Conservation (phyloP, 306 rosid species). For the Begonia loranthoides region DNA sequence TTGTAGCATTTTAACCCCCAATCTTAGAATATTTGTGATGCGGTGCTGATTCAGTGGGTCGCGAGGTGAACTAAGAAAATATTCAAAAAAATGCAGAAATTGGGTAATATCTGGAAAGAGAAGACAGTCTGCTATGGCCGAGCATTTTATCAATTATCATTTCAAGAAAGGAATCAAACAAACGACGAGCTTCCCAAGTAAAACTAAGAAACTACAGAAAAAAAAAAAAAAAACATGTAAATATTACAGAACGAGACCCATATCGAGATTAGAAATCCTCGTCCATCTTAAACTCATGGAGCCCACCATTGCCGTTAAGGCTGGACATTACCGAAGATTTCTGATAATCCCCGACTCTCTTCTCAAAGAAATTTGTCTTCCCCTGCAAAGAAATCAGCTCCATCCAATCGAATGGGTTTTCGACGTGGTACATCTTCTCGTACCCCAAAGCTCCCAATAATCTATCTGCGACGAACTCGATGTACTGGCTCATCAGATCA, state of each 20-base stretch:
- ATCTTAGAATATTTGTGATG: not conserved
- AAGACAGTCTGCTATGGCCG: too few relatives aligned
- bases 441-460: constrained; percentile 49
- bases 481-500: constrained; percentile 58
- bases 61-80: too few relatives aligned
- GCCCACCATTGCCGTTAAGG: constrained; percentile 31
- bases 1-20: not conserved
- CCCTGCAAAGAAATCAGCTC: constrained; percentile 87
- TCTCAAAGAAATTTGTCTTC: constrained; percentile 80
- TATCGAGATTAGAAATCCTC: constrained; percentile 35
- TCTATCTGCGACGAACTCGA: constrained; percentile 77
- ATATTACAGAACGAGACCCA: not conserved
- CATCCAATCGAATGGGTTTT: constrained; percentile 93
- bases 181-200: not conserved
- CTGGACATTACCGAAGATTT: constrained; percentile 73
- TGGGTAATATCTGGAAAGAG: too few relatives aligned
- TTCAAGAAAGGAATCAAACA: not conserved
- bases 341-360: constrained; percentile 80
- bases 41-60: too few relatives aligned
- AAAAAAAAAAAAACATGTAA: not conserved
- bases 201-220: not conserved
- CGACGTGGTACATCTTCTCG: constrained; percentile 38
- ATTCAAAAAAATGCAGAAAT: too few relatives aligned
- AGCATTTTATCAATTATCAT: not conserved
- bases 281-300: constrained; percentile 48